Conservation (phyloP, 768 basidiomycete genomes). For the Psilocybe subaeruginosa region DNA sequence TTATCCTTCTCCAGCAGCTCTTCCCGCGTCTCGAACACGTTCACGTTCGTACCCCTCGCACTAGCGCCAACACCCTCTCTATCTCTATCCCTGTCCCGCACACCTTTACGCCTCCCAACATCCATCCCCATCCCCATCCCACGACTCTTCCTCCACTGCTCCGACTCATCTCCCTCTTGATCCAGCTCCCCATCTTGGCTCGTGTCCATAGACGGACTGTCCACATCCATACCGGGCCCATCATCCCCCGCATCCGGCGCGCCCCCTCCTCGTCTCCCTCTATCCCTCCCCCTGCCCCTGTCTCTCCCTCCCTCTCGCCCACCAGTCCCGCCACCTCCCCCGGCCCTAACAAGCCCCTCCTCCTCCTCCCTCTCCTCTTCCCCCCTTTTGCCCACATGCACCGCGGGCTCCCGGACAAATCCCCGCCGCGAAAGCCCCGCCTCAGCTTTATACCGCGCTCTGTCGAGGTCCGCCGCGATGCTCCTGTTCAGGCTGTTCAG, state of each 20-base stretch:
- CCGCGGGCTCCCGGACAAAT: slow-evolving; percentile 41
- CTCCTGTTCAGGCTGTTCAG: slow-evolving; percentile 4
- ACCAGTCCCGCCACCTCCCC: slow-evolving; percentile 26
- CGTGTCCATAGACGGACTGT: slow-evolving; percentile 16
- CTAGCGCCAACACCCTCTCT: too few relatives aligned
- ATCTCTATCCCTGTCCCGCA: too few relatives aligned
- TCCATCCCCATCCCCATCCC: not conserved
- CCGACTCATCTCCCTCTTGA: slow-evolving; percentile 16
- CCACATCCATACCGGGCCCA: slow-evolving; percentile 26
- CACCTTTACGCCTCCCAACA: too few relatives aligned
- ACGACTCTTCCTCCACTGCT: slow-evolving; percentile 6
- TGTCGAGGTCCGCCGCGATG: slow-evolving; percentile 56
- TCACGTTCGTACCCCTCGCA: not conserved
- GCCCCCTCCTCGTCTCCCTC: slow-evolving; percentile 28
- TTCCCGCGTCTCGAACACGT: slow-evolving; percentile 4
- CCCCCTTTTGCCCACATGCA: slow-evolving; percentile 28
- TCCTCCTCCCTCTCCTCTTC: slow-evolving; percentile 35
- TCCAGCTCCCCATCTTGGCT: slow-evolving; percentile 35
- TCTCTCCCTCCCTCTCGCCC: slow-evolving; percentile 24
- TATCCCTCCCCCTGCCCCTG: slow-evolving; percentile 35
- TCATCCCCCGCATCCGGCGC: slow-evolving; percentile 34
- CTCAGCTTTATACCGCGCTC: slow-evolving; percentile 72
- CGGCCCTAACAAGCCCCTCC: slow-evolving; percentile 35
- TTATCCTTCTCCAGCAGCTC: slow-evolving; percentile 45
- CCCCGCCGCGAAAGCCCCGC: slow-evolving; percentile 66